Percentiles rank a stretch among this genome's conserved stretches.
Evolutionary conservation across 139 green algal genomes (phyloP).

Genomic region (Tetradesmus obliquus): DNA sequence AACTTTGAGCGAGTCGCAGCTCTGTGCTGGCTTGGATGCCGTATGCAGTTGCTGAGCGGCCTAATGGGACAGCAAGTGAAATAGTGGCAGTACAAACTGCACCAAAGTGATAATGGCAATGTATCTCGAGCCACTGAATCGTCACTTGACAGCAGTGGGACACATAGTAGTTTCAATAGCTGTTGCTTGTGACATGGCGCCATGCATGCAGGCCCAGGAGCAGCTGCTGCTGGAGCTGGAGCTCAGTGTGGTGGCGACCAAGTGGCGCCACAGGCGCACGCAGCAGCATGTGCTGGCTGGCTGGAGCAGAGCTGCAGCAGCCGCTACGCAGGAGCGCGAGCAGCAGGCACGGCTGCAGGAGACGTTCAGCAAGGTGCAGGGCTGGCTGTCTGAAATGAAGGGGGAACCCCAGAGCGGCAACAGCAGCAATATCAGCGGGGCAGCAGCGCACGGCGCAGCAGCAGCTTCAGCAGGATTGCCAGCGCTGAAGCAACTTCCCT

Average conservation of each 20-base stretch:
- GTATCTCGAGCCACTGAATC: too few species aligned
- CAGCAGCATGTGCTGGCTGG: neutral
- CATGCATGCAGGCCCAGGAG: constrained; percentile 21
- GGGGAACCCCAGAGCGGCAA: neutral
- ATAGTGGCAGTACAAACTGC: too few species aligned
- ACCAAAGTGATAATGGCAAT: too few species aligned
- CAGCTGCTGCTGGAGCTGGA: constrained; percentile 37
- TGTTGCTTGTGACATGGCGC: neutral
- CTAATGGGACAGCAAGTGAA: too few species aligned
- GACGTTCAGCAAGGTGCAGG: constrained; percentile 6
- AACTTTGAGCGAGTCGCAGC: too few species aligned
- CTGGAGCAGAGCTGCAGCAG: neutral
- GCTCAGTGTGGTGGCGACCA: neutral
- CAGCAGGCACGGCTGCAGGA: neutral
- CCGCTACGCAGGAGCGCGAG: constrained; percentile 8
- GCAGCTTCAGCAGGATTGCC: neutral
- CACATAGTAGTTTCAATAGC: neutral
- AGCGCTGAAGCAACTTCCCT: neutral
- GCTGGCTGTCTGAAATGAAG: constrained; percentile 13
- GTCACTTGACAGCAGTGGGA: too few species aligned
- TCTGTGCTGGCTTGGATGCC: too few species aligned
- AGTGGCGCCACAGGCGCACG: neutral
- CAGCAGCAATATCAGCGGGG: neutral
- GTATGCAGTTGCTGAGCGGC: too few species aligned
- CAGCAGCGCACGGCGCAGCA: neutral